Conservation (phyloP, 208 protist genomes). For the Strigomonas galati region DNA sequence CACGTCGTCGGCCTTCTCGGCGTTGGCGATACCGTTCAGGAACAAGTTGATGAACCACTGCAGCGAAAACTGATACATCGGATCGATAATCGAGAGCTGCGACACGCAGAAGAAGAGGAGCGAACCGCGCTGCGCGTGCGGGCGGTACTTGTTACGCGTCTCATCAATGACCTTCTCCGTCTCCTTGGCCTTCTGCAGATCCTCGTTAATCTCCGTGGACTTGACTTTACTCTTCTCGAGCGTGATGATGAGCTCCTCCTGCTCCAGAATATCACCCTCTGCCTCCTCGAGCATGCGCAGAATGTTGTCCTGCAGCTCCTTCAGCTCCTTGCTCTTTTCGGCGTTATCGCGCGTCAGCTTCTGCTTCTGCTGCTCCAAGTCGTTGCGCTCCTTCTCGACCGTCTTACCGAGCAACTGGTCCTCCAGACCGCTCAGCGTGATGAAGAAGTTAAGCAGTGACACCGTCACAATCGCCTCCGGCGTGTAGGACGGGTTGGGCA, state of each 20-base stretch:
- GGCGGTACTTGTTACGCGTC: constrained; percentile 94
- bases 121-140: constrained; percentile 92
- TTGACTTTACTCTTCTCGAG: constrained; percentile 95
- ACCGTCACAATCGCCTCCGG: constrained; percentile 97
- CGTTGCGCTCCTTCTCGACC: constrained; percentile 96
- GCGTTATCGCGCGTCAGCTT: constrained; percentile 92
- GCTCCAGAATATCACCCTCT: constrained; percentile 96
- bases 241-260: constrained; percentile 96
- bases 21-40: constrained; percentile 80
- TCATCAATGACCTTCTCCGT: constrained; percentile 96
- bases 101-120: constrained; percentile 98
- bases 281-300: constrained; percentile 93
- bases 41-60: constrained; percentile 98
- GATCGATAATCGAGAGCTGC: constrained; percentile 92
- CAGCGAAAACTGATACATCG: constrained; percentile 98
- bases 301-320: constrained; percentile 96
- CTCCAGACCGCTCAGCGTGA: constrained; percentile 95
- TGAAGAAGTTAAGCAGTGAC: constrained; percentile 98
- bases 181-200: constrained; percentile 90
- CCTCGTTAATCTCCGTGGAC: constrained; percentile 93
- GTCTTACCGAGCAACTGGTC: constrained; percentile 97
- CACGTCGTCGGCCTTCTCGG: constrained; percentile 46
- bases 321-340: constrained; percentile 94
- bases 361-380: constrained; percentile 97
- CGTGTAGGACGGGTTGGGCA: constrained; percentile 96